These are phyloP conservation scores for Bolboschoenus planiculmis DNA, from an alignment of 176 grass and related monocot species.

Conservation along the genomic window DNA sequence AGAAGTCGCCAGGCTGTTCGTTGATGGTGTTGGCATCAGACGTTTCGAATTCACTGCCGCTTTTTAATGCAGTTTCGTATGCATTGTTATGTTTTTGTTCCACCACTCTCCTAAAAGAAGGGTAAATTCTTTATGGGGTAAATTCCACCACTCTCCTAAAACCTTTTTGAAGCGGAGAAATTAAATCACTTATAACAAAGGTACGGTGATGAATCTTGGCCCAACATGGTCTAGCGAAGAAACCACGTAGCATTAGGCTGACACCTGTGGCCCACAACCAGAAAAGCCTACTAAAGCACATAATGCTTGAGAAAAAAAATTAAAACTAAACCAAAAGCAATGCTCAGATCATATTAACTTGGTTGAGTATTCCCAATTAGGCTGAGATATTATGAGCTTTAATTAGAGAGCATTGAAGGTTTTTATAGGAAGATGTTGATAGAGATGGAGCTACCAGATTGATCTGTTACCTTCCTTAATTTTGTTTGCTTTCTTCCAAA, in stretches of 20 bases:
- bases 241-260: neutral
- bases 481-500: no score
- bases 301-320: neutral
- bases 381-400: no score
- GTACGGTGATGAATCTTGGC: neutral
- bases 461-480: no score
- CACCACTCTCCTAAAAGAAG: conserved; percentile 60
- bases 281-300: neutral
- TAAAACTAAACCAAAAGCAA: neutral
- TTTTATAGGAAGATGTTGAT: no score
- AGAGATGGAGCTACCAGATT: no score
- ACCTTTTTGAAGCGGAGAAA: no score
- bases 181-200: neutral
- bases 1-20: conserved; percentile 28
- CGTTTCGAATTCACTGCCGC: conserved; percentile 25
- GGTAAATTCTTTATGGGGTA: conserved; percentile 51
- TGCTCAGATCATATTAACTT: neutral
- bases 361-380: no score
- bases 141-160: no score
- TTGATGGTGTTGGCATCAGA: conserved; percentile 59
- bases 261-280: neutral
- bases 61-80: conserved; percentile 31
- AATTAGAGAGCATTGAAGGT: no score
- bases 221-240: no score
- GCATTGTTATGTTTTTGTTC: conserved; percentile 38